Base-by-base conservation (phyloP, 1,284 basidiomycete genomes). In the Puccinia horiana region DNA sequence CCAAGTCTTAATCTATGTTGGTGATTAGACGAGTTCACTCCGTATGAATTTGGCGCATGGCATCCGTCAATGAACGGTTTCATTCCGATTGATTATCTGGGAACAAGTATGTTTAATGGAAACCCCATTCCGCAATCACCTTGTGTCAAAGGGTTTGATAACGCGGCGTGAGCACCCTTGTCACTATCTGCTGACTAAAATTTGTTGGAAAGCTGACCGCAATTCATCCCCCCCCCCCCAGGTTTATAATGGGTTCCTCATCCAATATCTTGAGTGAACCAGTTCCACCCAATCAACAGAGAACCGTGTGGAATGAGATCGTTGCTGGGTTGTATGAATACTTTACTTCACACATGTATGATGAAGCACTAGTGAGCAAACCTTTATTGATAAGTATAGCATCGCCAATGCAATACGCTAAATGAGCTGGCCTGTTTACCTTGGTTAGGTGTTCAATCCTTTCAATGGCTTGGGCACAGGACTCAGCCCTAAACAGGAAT, bases 141-240 rank as follows among this genome's bases (percentile, higher is more conserved):
- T 14, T 81, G 78, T 65, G 78, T 81, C 12, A 81, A 74, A 73
- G 78, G 78, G 9, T 81, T 81, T 63, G 78, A 81, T 26, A 72
- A 81, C 23, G 78, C 78, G 1, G 78, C 69, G 78, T 81, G 32
- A 73, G 70, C 70, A 14, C 26, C 49, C 26, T 58, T 5, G n/a
- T 58, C 37, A 44, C 8, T n/a, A 26, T 18, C 35, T 61, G 37
- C 23, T 49, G 4, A 32, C 4, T 32, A 65, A 42, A 2, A 12
- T 56, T 20, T 40, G 0, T 40, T 26, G 11, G 42, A n/a, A 18
- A 29, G 9, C 44, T 72, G 23, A 72, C 12, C 29, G 16, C 40
- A 0, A 49, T 37, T 72, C 47, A n/a, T 40, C n/a, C n/a, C n/a
- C n/a, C 23, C 23, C 40, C 32, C 37, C 32, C 12, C 52, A 81